Conservation (phyloP, 352 stramenopile species). For the Globisporangium cylindrosporum region DNA sequence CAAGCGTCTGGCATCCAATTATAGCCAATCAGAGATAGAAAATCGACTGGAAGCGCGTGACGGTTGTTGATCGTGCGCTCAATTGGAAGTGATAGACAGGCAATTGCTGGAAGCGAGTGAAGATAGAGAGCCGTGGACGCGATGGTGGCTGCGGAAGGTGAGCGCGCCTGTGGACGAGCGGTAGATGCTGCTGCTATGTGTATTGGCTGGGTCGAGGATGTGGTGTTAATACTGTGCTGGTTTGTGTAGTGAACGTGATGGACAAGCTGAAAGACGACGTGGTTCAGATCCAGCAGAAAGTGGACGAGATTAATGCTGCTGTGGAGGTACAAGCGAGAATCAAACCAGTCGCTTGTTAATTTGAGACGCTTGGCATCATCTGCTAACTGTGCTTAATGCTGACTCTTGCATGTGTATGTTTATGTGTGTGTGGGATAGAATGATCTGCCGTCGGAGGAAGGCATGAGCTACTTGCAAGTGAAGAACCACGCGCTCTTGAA, state of each 20-base stretch:
- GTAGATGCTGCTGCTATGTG: not conserved
- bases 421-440: constrained; percentile 27
- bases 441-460: constrained; percentile 53
- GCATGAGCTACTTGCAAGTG: constrained; percentile 82
- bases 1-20: not conserved
- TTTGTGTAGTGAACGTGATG: constrained; percentile 38
- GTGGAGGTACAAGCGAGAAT: constrained; percentile 34
- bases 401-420: not conserved
- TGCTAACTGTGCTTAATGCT: not conserved
- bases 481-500: constrained; percentile 86
- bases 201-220: too few species aligned
- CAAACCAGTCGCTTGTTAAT: not conserved
- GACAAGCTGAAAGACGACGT: constrained; percentile 55
- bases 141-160: constrained; percentile 41
- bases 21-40: constrained; percentile 9
- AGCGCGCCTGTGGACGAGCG: not conserved
- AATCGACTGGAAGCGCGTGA: constrained; percentile 22
- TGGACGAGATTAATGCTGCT: constrained; percentile 35
- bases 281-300: constrained; percentile 53
- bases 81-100: constrained; percentile 1
- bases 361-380: too few species aligned
- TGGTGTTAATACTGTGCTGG: not conserved
- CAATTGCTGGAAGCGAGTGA: not conserved
- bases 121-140: not conserved
- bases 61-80: constrained; percentile 12